Conservation (phyloP, 495 filamentous ascomycete species). For the Cryomyces antarcticus region DNA sequence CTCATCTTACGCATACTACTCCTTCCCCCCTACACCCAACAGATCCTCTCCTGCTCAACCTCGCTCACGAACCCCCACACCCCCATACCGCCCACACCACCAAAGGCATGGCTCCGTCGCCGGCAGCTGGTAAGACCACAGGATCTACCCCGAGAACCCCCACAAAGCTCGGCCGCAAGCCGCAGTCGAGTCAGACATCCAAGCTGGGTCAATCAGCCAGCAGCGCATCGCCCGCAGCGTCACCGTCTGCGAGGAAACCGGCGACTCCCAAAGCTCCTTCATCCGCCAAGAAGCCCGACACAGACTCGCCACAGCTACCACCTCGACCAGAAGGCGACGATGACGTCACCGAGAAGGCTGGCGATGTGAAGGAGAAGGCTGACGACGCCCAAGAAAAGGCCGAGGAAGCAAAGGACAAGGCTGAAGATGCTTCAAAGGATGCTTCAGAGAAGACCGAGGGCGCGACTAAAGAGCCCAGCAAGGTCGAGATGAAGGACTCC, state of each 20-base stretch:
- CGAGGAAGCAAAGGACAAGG: conserved; percentile 5
- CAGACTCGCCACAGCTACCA: conserved; percentile 17
- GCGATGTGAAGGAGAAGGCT: conserved; percentile 8
- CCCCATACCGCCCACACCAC: conserved; percentile 17
- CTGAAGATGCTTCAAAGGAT: background rate
- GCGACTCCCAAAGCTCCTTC: conserved; percentile 12
- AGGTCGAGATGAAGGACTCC: background rate
- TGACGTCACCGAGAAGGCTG: conserved; percentile 12
- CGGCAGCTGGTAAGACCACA: conserved; percentile 24
- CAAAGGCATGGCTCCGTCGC: conserved; percentile 24
- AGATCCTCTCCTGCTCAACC: conserved; percentile 18
- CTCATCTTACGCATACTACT: conserved; percentile 29
- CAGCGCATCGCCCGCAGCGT: background rate
- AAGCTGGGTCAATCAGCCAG: conserved; percentile 20
- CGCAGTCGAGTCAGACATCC: conserved; percentile 22
- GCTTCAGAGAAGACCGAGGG: conserved; percentile 5
- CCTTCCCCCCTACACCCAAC: conserved; percentile 28
- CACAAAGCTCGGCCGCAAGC: conserved; percentile 28
- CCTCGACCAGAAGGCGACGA: conserved; percentile 11
- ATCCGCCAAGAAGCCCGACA: conserved; percentile 12
- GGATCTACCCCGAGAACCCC: conserved; percentile 24
- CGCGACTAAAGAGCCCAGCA: background rate
- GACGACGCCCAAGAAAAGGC: conserved; percentile 11
- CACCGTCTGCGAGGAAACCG: conserved; percentile 2
- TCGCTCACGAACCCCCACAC: conserved; percentile 14